Conservation (phyloP, 2,329 filamentous ascomycete species). For the Aspergillus sp. region DNA sequence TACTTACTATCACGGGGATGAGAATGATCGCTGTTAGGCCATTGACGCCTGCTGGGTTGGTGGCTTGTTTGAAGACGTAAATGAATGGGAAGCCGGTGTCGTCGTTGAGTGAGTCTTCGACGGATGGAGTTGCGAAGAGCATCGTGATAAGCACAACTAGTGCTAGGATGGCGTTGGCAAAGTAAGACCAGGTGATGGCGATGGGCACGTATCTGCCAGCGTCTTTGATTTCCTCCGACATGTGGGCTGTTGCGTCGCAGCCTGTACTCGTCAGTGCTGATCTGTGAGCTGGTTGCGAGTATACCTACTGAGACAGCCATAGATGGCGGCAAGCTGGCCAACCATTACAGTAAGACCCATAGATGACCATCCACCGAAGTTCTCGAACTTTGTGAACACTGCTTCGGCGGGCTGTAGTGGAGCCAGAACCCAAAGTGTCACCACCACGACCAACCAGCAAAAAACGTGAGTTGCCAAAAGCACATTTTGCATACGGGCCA, state of each 20-base stretch:
- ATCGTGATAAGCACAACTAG: slow-evolving; percentile 49
- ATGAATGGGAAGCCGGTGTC: slow-evolving; percentile 50
- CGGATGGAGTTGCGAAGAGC: slow-evolving; percentile 40
- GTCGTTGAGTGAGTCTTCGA: slow-evolving; percentile 41
- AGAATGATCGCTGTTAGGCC: slow-evolving; percentile 13
- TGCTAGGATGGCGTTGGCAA: slow-evolving; percentile 49
- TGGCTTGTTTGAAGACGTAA: slow-evolving; percentile 47
- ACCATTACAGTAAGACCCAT: slow-evolving; percentile 42
- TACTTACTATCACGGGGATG: slow-evolving; percentile 41
- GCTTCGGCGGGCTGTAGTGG: slow-evolving; percentile 29
- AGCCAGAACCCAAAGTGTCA: slow-evolving; percentile 36
- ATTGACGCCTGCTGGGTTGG: slow-evolving; percentile 29
- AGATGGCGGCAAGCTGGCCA: slow-evolving; percentile 40
- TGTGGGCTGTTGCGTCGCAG: slow-evolving; percentile 36
- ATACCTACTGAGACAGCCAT: slow-evolving; percentile 27
- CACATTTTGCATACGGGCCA: slow-evolving; percentile 43
- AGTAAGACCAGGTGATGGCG: slow-evolving; percentile 49
- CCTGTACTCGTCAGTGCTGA: neutral
- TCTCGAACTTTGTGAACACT: slow-evolving; percentile 44
- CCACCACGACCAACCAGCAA: slow-evolving; percentile 38
- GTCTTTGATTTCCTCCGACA: slow-evolving; percentile 54
- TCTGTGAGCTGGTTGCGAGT: neutral
- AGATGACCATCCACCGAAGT: slow-evolving; percentile 41
- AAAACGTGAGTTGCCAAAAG: slow-evolving; percentile 44
- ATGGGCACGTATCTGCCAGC: slow-evolving; percentile 49